A percentile compares a stretch with the other conserved stretches of the same genome.
phyloP scores from a whole-genome alignment of 139 green algal species.

The Chlorella sp. region DNA sequence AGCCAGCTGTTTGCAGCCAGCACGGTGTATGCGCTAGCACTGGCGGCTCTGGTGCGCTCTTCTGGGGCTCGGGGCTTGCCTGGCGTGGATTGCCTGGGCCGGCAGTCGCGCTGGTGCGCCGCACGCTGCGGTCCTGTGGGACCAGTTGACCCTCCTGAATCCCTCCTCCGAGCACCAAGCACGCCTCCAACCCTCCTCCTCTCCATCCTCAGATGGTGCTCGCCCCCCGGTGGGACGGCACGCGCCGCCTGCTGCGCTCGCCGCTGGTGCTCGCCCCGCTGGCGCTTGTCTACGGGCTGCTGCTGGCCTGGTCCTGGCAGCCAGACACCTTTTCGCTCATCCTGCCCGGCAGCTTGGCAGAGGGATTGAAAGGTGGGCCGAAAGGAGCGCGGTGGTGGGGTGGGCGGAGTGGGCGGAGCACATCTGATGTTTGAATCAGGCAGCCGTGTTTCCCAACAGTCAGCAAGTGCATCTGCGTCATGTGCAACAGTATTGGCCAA shows the following conservation, averaged over 20 bases:
- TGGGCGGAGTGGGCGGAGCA: too few relatives aligned
- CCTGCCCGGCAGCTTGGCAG: conserved; percentile 67
- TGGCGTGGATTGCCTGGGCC: too few relatives aligned
- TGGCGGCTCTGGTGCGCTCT: conserved; percentile 29
- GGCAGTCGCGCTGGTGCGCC: neutral
- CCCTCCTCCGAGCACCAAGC: neutral
- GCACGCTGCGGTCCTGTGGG: too few relatives aligned
- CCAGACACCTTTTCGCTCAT: conserved; percentile 76
- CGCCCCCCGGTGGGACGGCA: conserved; percentile 11
- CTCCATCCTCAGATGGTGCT: conserved; percentile 26
- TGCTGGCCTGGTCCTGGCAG: conserved; percentile 66
- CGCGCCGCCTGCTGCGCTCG: neutral
- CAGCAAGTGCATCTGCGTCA: neutral
- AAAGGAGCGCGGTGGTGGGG: too few relatives aligned
- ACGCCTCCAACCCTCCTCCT: neutral
- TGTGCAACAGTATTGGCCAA: neutral
- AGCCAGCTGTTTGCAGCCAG: conserved; percentile 31
- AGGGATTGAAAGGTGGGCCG: conserved; percentile 58
- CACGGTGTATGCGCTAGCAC: conserved; percentile 17
- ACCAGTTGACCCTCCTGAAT: neutral
- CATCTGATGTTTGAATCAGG: too few relatives aligned
- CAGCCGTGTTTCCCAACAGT: too few relatives aligned
- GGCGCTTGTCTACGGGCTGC: conserved; percentile 53
- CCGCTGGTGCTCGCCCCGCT: conserved; percentile 47
- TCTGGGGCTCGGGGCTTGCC: too few relatives aligned